Conservation (phyloP, 805 yeast species). For the Starmerella floris region DNA sequence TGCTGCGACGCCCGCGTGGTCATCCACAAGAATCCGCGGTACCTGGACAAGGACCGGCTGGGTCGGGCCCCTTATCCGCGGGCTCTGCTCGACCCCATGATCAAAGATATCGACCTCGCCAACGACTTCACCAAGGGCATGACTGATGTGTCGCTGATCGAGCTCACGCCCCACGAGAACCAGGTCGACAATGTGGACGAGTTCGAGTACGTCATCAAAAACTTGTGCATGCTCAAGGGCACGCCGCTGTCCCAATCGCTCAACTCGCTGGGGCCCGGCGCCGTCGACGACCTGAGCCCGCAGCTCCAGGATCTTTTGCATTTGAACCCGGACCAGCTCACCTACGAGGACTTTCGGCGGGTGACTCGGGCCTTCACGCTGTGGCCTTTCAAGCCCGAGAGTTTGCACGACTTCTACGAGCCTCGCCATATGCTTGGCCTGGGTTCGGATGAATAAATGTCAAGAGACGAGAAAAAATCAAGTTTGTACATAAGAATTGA, state of each 20-base stretch:
- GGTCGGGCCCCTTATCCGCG: constrained; percentile 10
- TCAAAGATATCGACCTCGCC: constrained; percentile 1
- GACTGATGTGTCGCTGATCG: constrained; percentile 37
- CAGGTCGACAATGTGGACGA: constrained; percentile 38
- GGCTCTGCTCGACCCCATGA: constrained; percentile 12
- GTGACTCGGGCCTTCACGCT: constrained; percentile 41
- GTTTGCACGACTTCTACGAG: constrained; percentile 33
- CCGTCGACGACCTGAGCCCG: constrained; percentile 31
- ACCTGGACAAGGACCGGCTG: constrained; percentile 22
- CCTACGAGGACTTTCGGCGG: constrained; percentile 40
- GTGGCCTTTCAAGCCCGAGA: constrained; percentile 83
- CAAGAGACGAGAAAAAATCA: too few species aligned
- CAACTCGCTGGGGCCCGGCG: constrained; percentile 68
- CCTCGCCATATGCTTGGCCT: constrained; percentile 15
- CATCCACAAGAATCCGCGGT: constrained; percentile 10
- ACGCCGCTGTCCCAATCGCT: constrained; percentile 37
- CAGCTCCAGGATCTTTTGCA: constrained; percentile 30
- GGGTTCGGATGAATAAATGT: neutral
- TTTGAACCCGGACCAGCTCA: constrained; percentile 37
- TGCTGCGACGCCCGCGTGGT: constrained; percentile 40
- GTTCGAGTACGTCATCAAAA: constrained; percentile 55
- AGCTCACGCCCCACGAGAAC: constrained; percentile 37
- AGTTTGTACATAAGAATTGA: too few species aligned
- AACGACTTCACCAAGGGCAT: constrained; percentile 17
- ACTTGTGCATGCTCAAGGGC: constrained; percentile 38